Conservation (phyloP, 345 rosid species). For the Arabidopsis thaliana region DNA sequence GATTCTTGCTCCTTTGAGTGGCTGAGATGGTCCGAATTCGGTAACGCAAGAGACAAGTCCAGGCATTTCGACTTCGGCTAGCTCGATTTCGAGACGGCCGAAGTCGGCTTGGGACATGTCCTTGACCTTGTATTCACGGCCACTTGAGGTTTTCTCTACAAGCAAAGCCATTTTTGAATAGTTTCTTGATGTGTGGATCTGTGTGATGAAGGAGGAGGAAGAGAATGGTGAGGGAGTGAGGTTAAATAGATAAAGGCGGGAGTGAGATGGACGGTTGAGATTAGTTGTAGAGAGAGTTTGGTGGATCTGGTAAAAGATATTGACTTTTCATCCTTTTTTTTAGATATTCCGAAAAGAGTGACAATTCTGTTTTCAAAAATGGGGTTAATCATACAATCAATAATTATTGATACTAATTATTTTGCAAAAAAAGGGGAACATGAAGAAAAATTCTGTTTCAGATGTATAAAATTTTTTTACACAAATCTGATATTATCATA, state of each 20-base stretch:
- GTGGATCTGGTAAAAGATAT: constrained; percentile 45
- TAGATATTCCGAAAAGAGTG: constrained; percentile 15
- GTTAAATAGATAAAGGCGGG: constrained; percentile 34
- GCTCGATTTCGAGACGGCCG: constrained; percentile 85
- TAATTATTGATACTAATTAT: background rate
- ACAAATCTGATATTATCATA: background rate
- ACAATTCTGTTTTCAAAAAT: constrained; percentile 6
- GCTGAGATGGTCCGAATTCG: constrained; percentile 89
- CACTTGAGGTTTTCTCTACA: constrained; percentile 79
- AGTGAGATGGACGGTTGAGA: constrained; percentile 40
- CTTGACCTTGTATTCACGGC: constrained; percentile 92
- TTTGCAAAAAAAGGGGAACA: background rate
- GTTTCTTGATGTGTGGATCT: background rate
- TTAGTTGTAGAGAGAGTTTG: constrained; percentile 40
- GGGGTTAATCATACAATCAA: background rate
- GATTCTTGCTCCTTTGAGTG: constrained; percentile 83
- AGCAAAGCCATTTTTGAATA: constrained; percentile 62
- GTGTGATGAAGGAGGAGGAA: constrained; percentile 30
- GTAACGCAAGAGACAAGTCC: constrained; percentile 80
- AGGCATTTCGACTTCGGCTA: constrained; percentile 92
- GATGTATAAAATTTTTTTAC: background rate
- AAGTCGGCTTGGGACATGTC: constrained; percentile 96
- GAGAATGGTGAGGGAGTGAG: background rate
- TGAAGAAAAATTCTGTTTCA: background rate
- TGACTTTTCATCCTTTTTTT: constrained; percentile 37